Evolutionary conservation across 805 yeast species (phyloP).

Genomic region (Starmerella geochares): DNA sequence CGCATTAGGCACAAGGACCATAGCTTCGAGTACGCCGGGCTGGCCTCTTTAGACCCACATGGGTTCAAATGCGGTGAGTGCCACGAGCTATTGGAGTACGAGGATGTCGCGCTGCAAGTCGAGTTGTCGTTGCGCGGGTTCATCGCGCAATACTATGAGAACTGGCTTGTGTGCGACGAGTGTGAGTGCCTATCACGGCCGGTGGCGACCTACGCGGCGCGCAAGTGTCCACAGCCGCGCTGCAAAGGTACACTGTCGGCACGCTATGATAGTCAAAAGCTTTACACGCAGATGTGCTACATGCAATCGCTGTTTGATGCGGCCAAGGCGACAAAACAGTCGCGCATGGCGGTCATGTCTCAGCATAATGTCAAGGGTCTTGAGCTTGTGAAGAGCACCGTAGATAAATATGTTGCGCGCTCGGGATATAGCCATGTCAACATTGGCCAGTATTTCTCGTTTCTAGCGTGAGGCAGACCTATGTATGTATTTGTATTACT

Average conservation of each 20-base stretch:
- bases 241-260: conserved; percentile 60
- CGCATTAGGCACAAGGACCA: conserved; percentile 36
- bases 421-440: conserved; percentile 15
- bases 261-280: conserved; percentile 62
- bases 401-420: conserved; percentile 36
- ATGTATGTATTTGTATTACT: background rate
- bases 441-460: conserved; percentile 15
- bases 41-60: conserved; percentile 51
- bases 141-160: conserved; percentile 71
- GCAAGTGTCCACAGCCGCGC: conserved; percentile 51
- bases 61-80: conserved; percentile 69
- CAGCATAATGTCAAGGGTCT: conserved; percentile 68
- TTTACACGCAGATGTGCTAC: conserved; percentile 79
- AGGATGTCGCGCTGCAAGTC: conserved; percentile 58
- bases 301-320: conserved; percentile 64
- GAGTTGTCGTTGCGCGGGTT: conserved; percentile 62
- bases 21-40: conserved; percentile 62
- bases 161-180: conserved; percentile 79
- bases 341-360: conserved; percentile 49
- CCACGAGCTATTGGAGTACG: conserved; percentile 39
- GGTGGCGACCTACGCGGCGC: conserved; percentile 75
- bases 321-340: conserved; percentile 46
- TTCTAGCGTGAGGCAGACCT: background rate
- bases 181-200: conserved; percentile 80
- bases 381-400: conserved; percentile 44